These are phyloP conservation scores for Tympanopsis confertula DNA, from an alignment of 2,329 filamentous ascomycete genomes.

Conservation along the genomic window DNA sequence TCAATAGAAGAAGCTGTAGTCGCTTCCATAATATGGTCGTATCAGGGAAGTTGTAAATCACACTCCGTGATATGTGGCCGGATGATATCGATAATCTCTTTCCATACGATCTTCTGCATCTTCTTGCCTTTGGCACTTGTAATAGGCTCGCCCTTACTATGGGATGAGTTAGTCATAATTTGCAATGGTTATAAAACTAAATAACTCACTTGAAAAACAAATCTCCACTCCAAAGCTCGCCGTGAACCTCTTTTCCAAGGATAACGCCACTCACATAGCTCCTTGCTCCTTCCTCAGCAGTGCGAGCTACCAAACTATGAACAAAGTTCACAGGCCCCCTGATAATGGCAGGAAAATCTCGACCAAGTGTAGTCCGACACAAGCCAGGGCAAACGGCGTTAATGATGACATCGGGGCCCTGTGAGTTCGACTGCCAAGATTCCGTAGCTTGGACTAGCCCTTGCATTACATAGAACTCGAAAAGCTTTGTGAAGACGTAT, in stretches of 20 bases:
- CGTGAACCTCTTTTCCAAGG: slow-evolving; percentile 26
- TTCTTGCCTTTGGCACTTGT: no score
- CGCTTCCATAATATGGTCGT: no score
- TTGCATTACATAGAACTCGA: slow-evolving; percentile 25
- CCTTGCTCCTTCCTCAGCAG: slow-evolving; percentile 27
- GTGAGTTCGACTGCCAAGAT: slow-evolving; percentile 17
- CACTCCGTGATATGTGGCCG: no score
- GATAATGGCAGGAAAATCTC: slow-evolving; percentile 15
- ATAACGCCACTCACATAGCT: slow-evolving; percentile 26
- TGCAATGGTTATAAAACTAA: no score
- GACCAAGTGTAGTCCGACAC: slow-evolving; percentile 25
- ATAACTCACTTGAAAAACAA: slow-evolving; percentile 18
- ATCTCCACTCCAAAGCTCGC: slow-evolving; percentile 28
- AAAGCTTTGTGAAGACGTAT: slow-evolving; percentile 16
- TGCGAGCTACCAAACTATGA: slow-evolving; percentile 23
- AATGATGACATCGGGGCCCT: slow-evolving; percentile 20
- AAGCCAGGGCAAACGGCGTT: slow-evolving; percentile 30
- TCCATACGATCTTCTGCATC: no score
- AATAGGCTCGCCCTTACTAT: no score
- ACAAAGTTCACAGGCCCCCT: slow-evolving; percentile 17
- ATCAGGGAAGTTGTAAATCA: no score
- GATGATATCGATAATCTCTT: no score
- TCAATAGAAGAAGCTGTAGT: no score
- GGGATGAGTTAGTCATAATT: no score
- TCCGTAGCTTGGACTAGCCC: slow-evolving; percentile 17